These are phyloP conservation scores for Telopea speciosissima DNA, from an alignment of 177 flowering plant species.

Conservation along the genomic window DNA sequence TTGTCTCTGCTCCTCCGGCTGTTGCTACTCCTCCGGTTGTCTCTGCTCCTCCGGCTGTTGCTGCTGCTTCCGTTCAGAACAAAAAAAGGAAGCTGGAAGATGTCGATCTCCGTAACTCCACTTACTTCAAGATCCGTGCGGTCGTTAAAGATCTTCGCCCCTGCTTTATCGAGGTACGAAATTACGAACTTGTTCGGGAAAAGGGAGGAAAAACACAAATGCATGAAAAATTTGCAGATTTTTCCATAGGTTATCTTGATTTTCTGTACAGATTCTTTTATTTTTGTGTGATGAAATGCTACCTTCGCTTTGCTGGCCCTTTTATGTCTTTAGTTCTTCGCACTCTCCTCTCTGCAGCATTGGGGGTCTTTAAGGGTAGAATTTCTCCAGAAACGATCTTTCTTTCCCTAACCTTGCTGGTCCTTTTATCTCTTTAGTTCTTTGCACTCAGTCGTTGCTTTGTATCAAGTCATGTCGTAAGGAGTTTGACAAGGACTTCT, in stretches of 20 bases:
- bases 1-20: too few relatives aligned
- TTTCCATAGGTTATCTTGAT: neutral
- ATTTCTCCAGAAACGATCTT: neutral
- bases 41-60: too few relatives aligned
- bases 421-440: too few relatives aligned
- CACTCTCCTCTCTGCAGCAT: neutral
- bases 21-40: too few relatives aligned
- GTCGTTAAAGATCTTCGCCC: slow-evolving; percentile 54
- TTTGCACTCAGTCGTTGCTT: too few relatives aligned
- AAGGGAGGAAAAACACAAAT: neutral
- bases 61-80: slow-evolving; percentile 11
- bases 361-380: neutral
- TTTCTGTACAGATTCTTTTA: neutral
- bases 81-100: slow-evolving; percentile 41
- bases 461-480: neutral
- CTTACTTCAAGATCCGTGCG: slow-evolving; percentile 44
- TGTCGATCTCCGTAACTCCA: slow-evolving; percentile 18
- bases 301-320: neutral
- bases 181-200: too few relatives aligned
- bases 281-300: neutral
- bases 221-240: neutral
- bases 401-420: too few relatives aligned
- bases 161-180: slow-evolving; percentile 43
- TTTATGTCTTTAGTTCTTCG: neutral
- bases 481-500: neutral